A percentile compares a stretch with the other conserved stretches of the same genome.
Conservation (phyloP, 169 alveolate genomes). For the Blepharisma undulans region DNA sequence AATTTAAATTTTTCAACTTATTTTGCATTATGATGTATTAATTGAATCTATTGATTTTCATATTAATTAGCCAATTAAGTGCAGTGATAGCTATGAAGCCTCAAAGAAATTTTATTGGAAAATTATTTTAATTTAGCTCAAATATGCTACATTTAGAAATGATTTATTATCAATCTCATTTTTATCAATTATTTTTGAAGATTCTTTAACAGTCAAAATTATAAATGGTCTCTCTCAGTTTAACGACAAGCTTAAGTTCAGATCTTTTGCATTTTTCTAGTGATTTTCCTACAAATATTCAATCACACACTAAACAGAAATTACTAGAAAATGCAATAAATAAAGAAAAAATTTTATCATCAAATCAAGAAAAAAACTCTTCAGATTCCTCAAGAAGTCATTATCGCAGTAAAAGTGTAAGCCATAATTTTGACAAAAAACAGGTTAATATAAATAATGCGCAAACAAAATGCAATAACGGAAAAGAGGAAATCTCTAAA, state of each 20-base stretch:
- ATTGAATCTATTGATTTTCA: background rate
- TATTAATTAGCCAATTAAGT: background rate
- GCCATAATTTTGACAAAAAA: background rate
- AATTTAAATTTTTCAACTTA: background rate
- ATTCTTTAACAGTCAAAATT: background rate
- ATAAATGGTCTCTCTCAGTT: background rate
- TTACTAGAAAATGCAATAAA: background rate
- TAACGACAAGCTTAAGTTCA: background rate
- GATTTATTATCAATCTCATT: background rate
- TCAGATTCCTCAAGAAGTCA: background rate
- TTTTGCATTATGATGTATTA: background rate
- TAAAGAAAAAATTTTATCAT: background rate
- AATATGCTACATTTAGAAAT: background rate
- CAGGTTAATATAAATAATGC: too few relatives aligned
- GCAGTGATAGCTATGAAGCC: too few relatives aligned
- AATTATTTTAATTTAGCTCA: background rate
- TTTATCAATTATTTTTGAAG: background rate
- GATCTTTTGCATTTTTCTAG: background rate
- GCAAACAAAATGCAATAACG: too few relatives aligned
- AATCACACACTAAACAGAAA: background rate
- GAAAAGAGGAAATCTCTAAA: too few relatives aligned
- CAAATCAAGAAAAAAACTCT: background rate
- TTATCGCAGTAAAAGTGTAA: background rate
- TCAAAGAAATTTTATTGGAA: too few relatives aligned
- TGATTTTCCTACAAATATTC: background rate